Conservation (phyloP, 148 eudicot genomes). For the Rhododendron williamsianum region DNA sequence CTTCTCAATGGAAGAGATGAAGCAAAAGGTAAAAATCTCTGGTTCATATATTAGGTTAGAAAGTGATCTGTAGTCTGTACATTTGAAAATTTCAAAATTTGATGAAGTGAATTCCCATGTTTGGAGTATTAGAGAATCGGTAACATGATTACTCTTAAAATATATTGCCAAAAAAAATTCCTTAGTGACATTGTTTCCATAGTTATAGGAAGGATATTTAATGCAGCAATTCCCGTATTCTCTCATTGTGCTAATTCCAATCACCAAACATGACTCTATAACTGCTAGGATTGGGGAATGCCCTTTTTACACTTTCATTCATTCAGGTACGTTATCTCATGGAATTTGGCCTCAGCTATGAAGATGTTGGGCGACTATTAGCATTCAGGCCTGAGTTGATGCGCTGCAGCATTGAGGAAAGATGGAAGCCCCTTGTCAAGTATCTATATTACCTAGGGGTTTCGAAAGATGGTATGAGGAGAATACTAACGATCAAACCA, state of each 20-base stretch:
- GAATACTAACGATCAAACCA: slow-evolving; percentile 76
- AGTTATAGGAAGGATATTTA: background rate
- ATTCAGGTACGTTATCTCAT: slow-evolving; percentile 69
- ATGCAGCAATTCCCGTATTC: background rate
- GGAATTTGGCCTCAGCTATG: slow-evolving; percentile 74
- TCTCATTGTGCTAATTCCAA: background rate
- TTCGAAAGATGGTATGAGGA: slow-evolving; percentile 75
- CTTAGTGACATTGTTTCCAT: background rate
- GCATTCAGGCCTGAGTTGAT: slow-evolving; percentile 86
- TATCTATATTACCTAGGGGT: slow-evolving; percentile 84
- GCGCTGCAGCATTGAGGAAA: slow-evolving; percentile 83
- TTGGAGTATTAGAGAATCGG: background rate
- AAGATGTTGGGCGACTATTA: slow-evolving; percentile 75
- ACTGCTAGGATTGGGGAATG: background rate
- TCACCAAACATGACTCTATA: background rate
- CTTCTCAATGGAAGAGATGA: slow-evolving; percentile 79
- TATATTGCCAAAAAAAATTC: too few species aligned
- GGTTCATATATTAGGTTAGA: background rate
- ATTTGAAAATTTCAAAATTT: background rate
- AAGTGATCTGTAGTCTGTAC: background rate
- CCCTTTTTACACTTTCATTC: slow-evolving; percentile 5
- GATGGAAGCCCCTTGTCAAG: slow-evolving; percentile 87
- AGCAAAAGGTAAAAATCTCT: slow-evolving; percentile 44
- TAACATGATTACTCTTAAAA: background rate
- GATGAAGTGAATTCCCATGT: background rate